Percentiles rank a stretch among this genome's conserved stretches.
phyloP scores from a whole-genome alignment of 2,329 filamentous ascomycete species.

The Colletotrichum musae region DNA sequence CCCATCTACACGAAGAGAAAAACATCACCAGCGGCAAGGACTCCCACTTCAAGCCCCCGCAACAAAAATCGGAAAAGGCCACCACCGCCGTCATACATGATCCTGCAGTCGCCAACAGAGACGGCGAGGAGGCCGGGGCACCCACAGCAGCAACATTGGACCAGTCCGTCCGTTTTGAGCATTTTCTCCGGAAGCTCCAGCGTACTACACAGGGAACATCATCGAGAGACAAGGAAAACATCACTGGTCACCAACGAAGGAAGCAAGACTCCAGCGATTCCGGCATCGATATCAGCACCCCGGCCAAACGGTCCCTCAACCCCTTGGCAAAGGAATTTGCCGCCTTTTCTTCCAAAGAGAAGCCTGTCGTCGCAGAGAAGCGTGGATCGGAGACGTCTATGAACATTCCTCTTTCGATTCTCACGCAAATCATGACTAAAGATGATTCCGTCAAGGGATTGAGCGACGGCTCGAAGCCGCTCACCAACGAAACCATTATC shows the following conservation, averaged over 20 bases:
- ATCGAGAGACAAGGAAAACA: background rate
- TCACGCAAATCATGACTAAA: slow-evolving; percentile 18
- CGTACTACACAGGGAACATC: background rate
- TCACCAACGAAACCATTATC: slow-evolving; percentile 24
- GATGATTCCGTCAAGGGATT: background rate
- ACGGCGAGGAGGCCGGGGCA: background rate
- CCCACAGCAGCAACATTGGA: no score
- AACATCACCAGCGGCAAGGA: background rate
- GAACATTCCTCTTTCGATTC: slow-evolving; percentile 32
- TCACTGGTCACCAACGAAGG: background rate
- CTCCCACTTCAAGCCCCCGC: background rate
- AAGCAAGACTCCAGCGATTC: slow-evolving; percentile 21
- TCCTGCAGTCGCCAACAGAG: slow-evolving; percentile 17
- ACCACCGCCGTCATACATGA: slow-evolving; percentile 27
- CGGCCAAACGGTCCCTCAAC: slow-evolving; percentile 31
- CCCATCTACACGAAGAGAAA: background rate
- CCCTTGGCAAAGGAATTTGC: slow-evolving; percentile 38
- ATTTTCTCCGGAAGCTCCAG: slow-evolving; percentile 32
- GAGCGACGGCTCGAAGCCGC: background rate
- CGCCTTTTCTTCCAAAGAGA: slow-evolving; percentile 7
- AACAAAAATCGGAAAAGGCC: background rate
- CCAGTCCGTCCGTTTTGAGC: slow-evolving; percentile 23
- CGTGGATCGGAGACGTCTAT: slow-evolving; percentile 28
- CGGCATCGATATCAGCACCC: slow-evolving; percentile 18
- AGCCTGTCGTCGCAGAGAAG: slow-evolving; percentile 5